Conservation (phyloP, 2,329 filamentous ascomycete genomes). For the Hawksworthiomyces lignivorus region DNA sequence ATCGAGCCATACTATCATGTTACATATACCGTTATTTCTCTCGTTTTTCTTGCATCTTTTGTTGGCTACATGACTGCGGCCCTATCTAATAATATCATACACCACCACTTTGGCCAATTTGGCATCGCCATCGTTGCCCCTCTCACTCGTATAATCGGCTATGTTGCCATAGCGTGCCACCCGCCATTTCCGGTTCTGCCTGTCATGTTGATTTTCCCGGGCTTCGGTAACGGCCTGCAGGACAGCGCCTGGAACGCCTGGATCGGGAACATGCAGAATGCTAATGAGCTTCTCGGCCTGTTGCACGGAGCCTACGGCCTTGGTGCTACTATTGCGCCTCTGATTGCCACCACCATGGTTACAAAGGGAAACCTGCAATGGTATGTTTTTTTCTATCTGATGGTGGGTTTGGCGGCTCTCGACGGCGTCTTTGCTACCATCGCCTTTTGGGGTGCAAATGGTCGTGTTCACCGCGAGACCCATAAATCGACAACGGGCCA, state of each 20-base stretch:
- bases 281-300: constrained; percentile 67
- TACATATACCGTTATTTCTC: constrained; percentile 54
- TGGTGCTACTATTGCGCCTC: constrained; percentile 60
- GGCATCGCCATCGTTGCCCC: constrained; percentile 63
- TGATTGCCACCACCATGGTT: constrained; percentile 67
- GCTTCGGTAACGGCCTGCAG: constrained; percentile 64
- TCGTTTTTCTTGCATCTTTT: constrained; percentile 60
- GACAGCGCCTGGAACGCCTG: constrained; percentile 54
- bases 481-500: constrained; percentile 24
- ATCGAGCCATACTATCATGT: constrained; percentile 56
- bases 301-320: constrained; percentile 66
- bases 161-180: constrained; percentile 57
- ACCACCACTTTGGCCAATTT: constrained; percentile 58
- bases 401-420: constrained; percentile 51
- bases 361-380: constrained; percentile 54
- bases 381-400: constrained; percentile 71
- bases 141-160: constrained; percentile 54
- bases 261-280: constrained; percentile 62
- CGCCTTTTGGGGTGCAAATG: constrained; percentile 59
- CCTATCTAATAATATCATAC: constrained; percentile 56
- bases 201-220: constrained; percentile 56
- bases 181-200: constrained; percentile 63
- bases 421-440: constrained; percentile 44
- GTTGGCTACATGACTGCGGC: constrained; percentile 57
- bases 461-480: constrained; percentile 42